These are phyloP conservation scores for Plasmodium adleri DNA, from an alignment of 169 alveolate genomes.

Conservation along the genomic window DNA sequence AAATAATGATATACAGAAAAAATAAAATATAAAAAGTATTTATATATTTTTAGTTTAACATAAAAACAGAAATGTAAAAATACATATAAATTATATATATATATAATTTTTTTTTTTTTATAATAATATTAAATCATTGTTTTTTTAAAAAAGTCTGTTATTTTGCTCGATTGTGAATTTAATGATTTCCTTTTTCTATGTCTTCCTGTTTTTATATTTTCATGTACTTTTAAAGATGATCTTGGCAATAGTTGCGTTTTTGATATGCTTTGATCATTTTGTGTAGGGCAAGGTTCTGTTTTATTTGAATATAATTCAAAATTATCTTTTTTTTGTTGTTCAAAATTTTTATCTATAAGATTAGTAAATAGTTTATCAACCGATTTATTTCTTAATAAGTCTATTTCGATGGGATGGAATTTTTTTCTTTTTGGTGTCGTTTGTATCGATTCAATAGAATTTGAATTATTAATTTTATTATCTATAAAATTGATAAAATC, in stretches of 20 bases:
- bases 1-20: not conserved
- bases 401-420: slow-evolving; percentile 45
- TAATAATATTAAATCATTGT: not conserved
- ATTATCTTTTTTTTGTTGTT: not conserved
- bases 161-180: slow-evolving; percentile 41
- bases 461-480: slow-evolving; percentile 34
- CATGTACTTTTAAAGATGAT: slow-evolving; percentile 8
- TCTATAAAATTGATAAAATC: slow-evolving; percentile 36
- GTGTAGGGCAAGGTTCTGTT: slow-evolving; percentile 8
- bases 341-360: slow-evolving; percentile 3
- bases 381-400: slow-evolving; percentile 30
- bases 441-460: slow-evolving; percentile 17
- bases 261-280: not conserved
- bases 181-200: slow-evolving; percentile 24
- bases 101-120: too few relatives aligned
- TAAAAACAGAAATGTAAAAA: not conserved
- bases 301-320: slow-evolving; percentile 19
- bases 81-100: not conserved
- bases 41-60: not conserved
- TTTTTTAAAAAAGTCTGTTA: slow-evolving; percentile 62
- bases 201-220: not conserved
- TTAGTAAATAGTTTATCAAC: slow-evolving; percentile 48
- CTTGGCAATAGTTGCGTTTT: not conserved
- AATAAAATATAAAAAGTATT: not conserved
- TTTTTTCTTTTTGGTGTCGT: slow-evolving; percentile 48